phyloP scores from a whole-genome alignment of 495 filamentous ascomycete species.

The Neurospora sp. region DNA sequence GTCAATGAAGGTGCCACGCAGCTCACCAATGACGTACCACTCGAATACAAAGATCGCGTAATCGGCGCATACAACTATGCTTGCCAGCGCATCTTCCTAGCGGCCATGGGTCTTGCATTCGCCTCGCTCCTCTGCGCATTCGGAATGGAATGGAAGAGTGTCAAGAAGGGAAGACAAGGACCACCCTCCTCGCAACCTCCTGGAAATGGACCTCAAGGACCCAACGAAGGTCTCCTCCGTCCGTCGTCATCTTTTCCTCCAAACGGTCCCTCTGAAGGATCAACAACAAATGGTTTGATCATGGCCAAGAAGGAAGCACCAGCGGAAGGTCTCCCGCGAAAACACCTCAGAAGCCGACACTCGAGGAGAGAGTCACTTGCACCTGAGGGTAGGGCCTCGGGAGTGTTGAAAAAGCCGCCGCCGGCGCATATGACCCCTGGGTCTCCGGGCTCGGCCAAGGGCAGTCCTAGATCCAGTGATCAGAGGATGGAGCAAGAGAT shows the following conservation, averaged over 20 bases:
- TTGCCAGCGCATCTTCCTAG: conserved; percentile 42
- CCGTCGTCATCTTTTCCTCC: neutral
- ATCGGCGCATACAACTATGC: conserved; percentile 50
- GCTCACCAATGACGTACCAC: conserved; percentile 32
- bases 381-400: neutral
- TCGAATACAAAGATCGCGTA: conserved; percentile 30
- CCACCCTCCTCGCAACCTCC: conserved; percentile 1
- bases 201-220: conserved; percentile 10
- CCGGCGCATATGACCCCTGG: neutral
- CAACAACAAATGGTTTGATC: neutral
- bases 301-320: neutral
- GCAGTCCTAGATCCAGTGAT: neutral
- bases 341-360: neutral
- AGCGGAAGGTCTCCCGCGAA: neutral
- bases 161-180: conserved; percentile 35
- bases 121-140: conserved; percentile 40
- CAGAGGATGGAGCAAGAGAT: neutral
- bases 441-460: neutral
- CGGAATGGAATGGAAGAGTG: conserved; percentile 52
- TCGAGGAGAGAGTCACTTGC: neutral
- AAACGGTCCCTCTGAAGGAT: neutral
- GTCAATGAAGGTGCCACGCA: conserved; percentile 50
- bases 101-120: conserved; percentile 44
- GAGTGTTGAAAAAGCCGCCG: neutral
- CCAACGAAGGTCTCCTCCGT: neutral